Conservation (phyloP, 1,284 basidiomycete species). For the Gomphus sp. region DNA sequence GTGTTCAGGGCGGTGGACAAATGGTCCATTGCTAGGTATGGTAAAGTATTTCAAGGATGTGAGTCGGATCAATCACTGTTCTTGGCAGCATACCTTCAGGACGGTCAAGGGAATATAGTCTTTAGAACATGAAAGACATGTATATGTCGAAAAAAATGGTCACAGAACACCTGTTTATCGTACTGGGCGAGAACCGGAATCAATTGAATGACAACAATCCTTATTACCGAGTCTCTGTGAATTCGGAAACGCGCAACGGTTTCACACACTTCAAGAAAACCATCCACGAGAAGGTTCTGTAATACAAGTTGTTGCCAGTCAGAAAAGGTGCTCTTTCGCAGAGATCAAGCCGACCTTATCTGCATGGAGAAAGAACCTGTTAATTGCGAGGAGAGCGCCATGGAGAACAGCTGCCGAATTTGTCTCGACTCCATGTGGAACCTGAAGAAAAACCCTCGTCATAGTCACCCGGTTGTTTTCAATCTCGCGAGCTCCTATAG, state of each 20-base stretch:
- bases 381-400: not conserved
- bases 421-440: not conserved
- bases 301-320: not conserved
- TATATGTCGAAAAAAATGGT: not conserved
- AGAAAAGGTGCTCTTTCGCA: not conserved
- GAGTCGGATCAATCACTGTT: not conserved
- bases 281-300: not conserved
- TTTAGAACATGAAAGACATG: not conserved
- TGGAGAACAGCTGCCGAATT: slow-evolving; percentile 1
- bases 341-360: not conserved
- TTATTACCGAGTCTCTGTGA: not conserved
- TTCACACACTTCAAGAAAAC: slow-evolving; percentile 2
- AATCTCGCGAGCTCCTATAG: not conserved
- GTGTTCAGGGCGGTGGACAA: not conserved
- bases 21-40: slow-evolving; percentile 4
- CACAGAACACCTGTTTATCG: not conserved
- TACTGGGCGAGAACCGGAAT: not conserved
- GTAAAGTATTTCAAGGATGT: not conserved
- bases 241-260: not conserved
- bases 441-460: not conserved
- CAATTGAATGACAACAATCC: not conserved
- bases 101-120: not conserved
- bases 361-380: not conserved
- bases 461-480: not conserved
- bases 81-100: not conserved